A percentile compares a stretch with the other conserved stretches of the same genome.
Evolutionary conservation across 495 filamentous ascomycete species (phyloP).

Genomic region (Cetradonia linearis): DNA sequence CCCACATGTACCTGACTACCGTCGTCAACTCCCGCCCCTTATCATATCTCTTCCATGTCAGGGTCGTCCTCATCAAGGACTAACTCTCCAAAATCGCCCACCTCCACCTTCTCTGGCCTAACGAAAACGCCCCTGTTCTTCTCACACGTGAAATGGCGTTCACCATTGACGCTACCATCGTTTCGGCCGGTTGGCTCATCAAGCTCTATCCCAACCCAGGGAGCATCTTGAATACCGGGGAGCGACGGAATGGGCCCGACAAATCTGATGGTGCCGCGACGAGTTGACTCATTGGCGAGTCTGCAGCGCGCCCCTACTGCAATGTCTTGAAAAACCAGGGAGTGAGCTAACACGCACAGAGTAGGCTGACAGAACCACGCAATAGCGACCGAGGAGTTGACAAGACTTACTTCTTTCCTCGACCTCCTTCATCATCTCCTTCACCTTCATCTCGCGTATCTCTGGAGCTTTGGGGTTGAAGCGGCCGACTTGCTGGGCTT

Average conservation of each 20-base stretch:
- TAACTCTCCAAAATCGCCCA: constrained; percentile 70
- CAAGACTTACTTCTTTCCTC: constrained; percentile 42
- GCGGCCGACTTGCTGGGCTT: constrained; percentile 77
- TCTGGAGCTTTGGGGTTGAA: constrained; percentile 78
- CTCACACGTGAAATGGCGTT: constrained; percentile 63
- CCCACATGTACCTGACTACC: background rate
- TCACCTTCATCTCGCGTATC: constrained; percentile 56
- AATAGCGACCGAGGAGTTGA: background rate
- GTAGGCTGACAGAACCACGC: background rate
- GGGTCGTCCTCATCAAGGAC: constrained; percentile 51
- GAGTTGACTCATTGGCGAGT: constrained; percentile 53
- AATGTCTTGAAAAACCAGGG: constrained; percentile 35
- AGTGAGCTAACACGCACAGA: background rate
- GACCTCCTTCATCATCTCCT: constrained; percentile 55
- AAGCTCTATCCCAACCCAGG: constrained; percentile 78
- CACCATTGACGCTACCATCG: constrained; percentile 72
- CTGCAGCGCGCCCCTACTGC: constrained; percentile 53
- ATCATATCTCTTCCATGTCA: constrained; percentile 78
- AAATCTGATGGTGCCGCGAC: constrained; percentile 74
- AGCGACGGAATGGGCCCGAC: constrained; percentile 76
- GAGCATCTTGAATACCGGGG: constrained; percentile 51
- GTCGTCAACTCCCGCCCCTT: background rate
- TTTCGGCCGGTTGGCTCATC: constrained; percentile 88
- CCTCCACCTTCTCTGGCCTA: constrained; percentile 77
- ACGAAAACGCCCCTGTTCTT: constrained; percentile 77